Evolutionary conservation across 306 rosid genomes (phyloP).

Genomic region (Dryas alaskensis): DNA sequence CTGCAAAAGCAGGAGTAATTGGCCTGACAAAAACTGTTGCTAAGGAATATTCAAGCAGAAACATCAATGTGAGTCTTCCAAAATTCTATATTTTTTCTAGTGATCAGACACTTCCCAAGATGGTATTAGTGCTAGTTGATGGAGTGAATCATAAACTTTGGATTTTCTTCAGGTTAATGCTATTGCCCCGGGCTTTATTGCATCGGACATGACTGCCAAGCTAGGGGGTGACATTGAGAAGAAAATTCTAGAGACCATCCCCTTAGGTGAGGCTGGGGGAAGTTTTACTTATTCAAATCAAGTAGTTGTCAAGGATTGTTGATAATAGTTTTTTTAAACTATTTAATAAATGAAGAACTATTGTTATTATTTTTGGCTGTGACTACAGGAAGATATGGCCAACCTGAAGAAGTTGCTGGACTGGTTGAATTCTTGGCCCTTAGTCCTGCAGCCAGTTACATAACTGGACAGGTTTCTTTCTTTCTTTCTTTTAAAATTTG

Average conservation of each 20-base stretch:
- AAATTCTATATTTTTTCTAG: background rate
- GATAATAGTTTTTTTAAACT: slow-evolving; percentile 7
- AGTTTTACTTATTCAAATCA: background rate
- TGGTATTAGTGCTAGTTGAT: slow-evolving; percentile 9
- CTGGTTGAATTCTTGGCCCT: slow-evolving; percentile 94
- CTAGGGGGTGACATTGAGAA: slow-evolving; percentile 80
- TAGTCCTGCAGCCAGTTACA: slow-evolving; percentile 79
- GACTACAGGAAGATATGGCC: slow-evolving; percentile 85
- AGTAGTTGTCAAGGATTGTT: slow-evolving; percentile 9
- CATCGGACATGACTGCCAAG: slow-evolving; percentile 96
- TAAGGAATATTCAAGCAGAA: slow-evolving; percentile 85
- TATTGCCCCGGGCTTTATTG: slow-evolving; percentile 94
- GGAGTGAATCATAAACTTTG: slow-evolving; percentile 16
- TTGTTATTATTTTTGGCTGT: slow-evolving; percentile 22
- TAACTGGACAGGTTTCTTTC: slow-evolving; percentile 82
- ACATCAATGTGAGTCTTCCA: slow-evolving; percentile 59
- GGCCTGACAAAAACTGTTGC: slow-evolving; percentile 91
- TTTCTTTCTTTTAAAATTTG: background rate
- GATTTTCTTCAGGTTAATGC: slow-evolving; percentile 76
- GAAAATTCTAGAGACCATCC: slow-evolving; percentile 74
- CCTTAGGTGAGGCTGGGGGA: slow-evolving; percentile 62
- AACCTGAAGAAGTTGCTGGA: slow-evolving; percentile 97
- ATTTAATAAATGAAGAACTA: slow-evolving; percentile 8
- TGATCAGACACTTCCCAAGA: slow-evolving; percentile 13
- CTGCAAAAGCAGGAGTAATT: slow-evolving; percentile 98